Percentiles rank a stretch among this genome's conserved stretches.
These are phyloP conservation scores for Yamadazyma friedrichii DNA, from an alignment of 1,139 yeast genomes.

Conservation along the genomic window DNA sequence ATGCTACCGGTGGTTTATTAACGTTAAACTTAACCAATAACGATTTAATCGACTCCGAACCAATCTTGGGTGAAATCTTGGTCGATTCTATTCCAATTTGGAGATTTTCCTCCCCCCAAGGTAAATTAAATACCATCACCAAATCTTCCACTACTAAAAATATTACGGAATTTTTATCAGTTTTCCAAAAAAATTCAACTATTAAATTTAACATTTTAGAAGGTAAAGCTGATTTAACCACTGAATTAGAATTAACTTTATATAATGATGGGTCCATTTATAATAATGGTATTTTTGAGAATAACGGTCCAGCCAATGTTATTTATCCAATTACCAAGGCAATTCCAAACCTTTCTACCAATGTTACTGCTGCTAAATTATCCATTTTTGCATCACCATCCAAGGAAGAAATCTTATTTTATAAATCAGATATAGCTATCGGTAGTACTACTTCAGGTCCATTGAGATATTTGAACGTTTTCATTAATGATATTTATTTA, in stretches of 20 bases:
- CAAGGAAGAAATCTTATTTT: slow-evolving; percentile 23
- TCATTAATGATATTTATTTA: slow-evolving; percentile 20
- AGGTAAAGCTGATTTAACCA: slow-evolving; percentile 13
- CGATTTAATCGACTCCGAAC: slow-evolving; percentile 15
- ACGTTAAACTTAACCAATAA: slow-evolving; percentile 22
- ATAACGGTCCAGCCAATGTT: slow-evolving; percentile 16
- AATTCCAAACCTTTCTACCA: slow-evolving; percentile 16
- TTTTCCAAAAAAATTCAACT: slow-evolving; percentile 15
- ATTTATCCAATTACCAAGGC: slow-evolving; percentile 13
- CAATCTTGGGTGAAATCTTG: slow-evolving; percentile 19
- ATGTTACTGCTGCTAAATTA: slow-evolving; percentile 24
- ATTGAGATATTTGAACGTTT: slow-evolving; percentile 25
- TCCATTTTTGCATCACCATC: slow-evolving; percentile 26
- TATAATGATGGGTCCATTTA: slow-evolving; percentile 13
- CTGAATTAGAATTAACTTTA: slow-evolving; percentile 19
- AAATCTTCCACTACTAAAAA: slow-evolving; percentile 20
- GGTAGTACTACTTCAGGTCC: slow-evolving; percentile 18
- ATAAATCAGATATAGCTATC: slow-evolving; percentile 16
- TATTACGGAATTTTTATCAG: slow-evolving; percentile 20
- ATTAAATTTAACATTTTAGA: slow-evolving; percentile 18
- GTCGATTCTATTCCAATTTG: slow-evolving; percentile 22
- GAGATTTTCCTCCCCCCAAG: slow-evolving; percentile 25
- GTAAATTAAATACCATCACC: slow-evolving; percentile 16
- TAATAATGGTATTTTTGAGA: slow-evolving; percentile 12
- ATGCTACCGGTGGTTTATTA: slow-evolving; percentile 21